These are phyloP conservation scores for Cladophialophora exuberans DNA, from an alignment of 2,329 filamentous ascomycete genomes.

Conservation along the genomic window DNA sequence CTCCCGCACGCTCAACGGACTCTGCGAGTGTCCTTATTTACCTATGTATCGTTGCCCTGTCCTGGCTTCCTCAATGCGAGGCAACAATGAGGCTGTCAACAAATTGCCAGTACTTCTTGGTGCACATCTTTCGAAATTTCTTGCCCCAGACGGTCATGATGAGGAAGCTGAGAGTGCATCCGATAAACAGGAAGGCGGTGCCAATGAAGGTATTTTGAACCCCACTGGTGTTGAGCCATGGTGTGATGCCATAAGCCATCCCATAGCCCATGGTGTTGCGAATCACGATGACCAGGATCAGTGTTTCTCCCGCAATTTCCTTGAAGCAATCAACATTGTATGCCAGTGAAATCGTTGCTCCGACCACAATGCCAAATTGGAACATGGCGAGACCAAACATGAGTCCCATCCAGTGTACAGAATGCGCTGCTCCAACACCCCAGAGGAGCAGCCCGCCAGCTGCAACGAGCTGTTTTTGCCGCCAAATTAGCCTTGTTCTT, in stretches of 20 bases:
- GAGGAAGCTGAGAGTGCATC: conserved; percentile 21
- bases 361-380: conserved; percentile 43
- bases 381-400: conserved; percentile 44
- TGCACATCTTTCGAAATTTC: conserved; percentile 15
- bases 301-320: conserved; percentile 53
- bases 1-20: too few relatives aligned
- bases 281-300: conserved; percentile 54
- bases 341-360: conserved; percentile 47
- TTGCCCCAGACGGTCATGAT: conserved; percentile 24
- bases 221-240: conserved; percentile 20
- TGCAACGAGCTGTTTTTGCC: too few relatives aligned
- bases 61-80: not conserved
- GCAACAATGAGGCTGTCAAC: conserved; percentile 18
- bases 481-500: too few relatives aligned
- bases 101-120: conserved; percentile 18
- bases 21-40: too few relatives aligned
- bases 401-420: conserved; percentile 53
- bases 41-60: not conserved
- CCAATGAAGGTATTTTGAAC: conserved; percentile 19
- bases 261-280: conserved; percentile 45
- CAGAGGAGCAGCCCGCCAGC: conserved; percentile 53
- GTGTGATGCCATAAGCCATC: conserved; percentile 24
- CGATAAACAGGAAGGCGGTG: conserved; percentile 16
- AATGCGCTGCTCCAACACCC: conserved; percentile 56
- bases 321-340: conserved; percentile 56